Evolutionary conservation across 106 monocot genomes (phyloP).

Genomic region (Platanthera guangdongensis): DNA sequence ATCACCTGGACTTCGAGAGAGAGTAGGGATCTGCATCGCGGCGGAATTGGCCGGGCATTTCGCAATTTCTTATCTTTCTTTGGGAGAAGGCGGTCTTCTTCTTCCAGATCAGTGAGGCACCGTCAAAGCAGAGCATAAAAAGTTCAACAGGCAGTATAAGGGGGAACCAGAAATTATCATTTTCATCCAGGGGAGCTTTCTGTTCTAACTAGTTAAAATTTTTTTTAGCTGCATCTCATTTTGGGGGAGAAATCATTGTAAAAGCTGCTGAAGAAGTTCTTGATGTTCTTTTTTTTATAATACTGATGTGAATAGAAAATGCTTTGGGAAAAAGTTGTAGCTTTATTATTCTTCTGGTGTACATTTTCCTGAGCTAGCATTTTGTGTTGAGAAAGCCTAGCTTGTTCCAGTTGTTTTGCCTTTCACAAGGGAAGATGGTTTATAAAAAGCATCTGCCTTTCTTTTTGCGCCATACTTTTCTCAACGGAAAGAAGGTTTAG

Average conservation of each 20-base stretch:
- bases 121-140: background rate
- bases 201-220: background rate
- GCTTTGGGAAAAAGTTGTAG: background rate
- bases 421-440: background rate
- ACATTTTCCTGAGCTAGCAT: background rate
- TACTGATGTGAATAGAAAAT: constrained; percentile 1
- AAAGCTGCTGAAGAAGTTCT: constrained; percentile 5
- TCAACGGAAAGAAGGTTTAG: too few species aligned
- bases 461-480: too few species aligned
- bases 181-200: background rate
- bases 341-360: background rate
- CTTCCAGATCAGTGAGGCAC: constrained; percentile 8
- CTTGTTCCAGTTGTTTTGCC: constrained; percentile 1
- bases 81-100: constrained; percentile 8
- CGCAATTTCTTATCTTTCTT: constrained; percentile 42
- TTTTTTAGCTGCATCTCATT: background rate
- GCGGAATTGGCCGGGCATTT: constrained; percentile 29
- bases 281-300: background rate
- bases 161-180: background rate
- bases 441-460: background rate
- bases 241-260: background rate
- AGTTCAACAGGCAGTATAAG: background rate
- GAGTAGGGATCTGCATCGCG: constrained; percentile 13
- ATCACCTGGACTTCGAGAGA: constrained; percentile 36
- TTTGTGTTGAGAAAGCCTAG: background rate